Evolutionary conservation across 2,329 filamentous ascomycete species (phyloP).

Genomic region (Trichoderma cornu-damae): DNA sequence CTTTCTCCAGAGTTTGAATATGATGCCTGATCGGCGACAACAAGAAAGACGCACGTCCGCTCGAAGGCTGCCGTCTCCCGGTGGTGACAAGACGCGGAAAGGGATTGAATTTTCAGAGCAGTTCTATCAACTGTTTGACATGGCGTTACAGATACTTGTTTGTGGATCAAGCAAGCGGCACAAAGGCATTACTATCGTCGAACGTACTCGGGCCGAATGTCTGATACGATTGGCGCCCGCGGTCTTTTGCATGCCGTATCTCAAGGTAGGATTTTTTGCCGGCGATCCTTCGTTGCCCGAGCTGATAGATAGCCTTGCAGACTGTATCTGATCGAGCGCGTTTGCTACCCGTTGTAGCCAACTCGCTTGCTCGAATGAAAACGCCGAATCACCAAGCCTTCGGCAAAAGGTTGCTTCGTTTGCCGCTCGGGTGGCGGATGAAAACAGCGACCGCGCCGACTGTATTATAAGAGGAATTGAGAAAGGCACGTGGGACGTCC

Average conservation of each 20-base stretch:
- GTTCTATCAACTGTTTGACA: slow-evolving; percentile 17
- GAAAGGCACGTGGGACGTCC: slow-evolving; percentile 25
- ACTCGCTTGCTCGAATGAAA: slow-evolving; percentile 32
- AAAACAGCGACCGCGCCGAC: not conserved
- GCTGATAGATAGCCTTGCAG: slow-evolving; percentile 24
- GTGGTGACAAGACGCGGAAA: not conserved
- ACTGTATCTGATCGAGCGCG: slow-evolving; percentile 26
- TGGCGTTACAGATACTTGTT: slow-evolving; percentile 27
- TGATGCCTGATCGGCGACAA: not conserved
- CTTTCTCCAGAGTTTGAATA: slow-evolving; percentile 27
- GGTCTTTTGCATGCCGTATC: slow-evolving; percentile 35
- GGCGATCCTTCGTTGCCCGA: too few relatives aligned
- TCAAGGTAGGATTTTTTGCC: slow-evolving; percentile 30
- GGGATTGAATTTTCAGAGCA: not conserved
- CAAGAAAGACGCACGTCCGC: too few relatives aligned
- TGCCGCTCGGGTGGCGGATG: not conserved
- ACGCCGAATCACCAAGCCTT: slow-evolving; percentile 33
- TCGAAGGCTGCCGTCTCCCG: not conserved
- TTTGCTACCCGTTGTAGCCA: slow-evolving; percentile 28
- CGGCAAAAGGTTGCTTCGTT: slow-evolving; percentile 28
- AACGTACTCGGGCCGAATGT: slow-evolving; percentile 21
- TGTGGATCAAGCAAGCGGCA: slow-evolving; percentile 25
- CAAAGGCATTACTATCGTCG: slow-evolving; percentile 23
- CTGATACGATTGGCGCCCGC: slow-evolving; percentile 31
- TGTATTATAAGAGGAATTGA: slow-evolving; percentile 19